Conservation (phyloP, 202 grass and related monocot species). For the Bolboschoenoplectus hybrid region DNA sequence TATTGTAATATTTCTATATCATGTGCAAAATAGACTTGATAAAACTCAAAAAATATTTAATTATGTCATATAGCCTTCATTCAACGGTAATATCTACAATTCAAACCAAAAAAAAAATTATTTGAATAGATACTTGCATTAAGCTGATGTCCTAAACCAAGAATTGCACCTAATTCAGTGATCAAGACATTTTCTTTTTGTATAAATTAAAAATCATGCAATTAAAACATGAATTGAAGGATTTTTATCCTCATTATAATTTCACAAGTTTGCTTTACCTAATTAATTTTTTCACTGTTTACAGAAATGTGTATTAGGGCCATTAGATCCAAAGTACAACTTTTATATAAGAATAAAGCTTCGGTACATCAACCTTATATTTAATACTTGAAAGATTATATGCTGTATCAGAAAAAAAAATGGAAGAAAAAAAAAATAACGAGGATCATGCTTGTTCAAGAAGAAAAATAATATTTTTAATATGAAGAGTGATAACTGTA, state of each 20-base stretch:
- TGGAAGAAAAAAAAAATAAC: background rate
- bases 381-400: background rate
- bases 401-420: background rate
- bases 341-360: background rate
- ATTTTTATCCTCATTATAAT: too few species aligned
- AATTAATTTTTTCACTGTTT: background rate
- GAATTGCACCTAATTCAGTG: background rate
- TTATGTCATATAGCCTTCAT: too few species aligned
- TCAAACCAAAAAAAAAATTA: too few species aligned
- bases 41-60: too few species aligned
- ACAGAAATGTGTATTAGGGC: background rate
- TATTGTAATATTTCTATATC: too few species aligned
- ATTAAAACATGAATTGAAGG: too few species aligned
- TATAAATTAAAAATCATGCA: too few species aligned
- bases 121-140: too few species aligned
- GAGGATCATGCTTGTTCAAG: background rate
- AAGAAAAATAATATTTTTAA: background rate
- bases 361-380: background rate
- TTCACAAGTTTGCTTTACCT: too few species aligned
- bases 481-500: too few species aligned
- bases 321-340: background rate
- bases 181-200: background rate
- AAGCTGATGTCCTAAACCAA: background rate
- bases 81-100: too few species aligned
- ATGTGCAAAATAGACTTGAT: too few species aligned